Percentiles rank a stretch among this genome's conserved stretches.
phyloP scores from a whole-genome alignment of 2,329 filamentous ascomycete genomes.

The Colletotrichum agaves region DNA sequence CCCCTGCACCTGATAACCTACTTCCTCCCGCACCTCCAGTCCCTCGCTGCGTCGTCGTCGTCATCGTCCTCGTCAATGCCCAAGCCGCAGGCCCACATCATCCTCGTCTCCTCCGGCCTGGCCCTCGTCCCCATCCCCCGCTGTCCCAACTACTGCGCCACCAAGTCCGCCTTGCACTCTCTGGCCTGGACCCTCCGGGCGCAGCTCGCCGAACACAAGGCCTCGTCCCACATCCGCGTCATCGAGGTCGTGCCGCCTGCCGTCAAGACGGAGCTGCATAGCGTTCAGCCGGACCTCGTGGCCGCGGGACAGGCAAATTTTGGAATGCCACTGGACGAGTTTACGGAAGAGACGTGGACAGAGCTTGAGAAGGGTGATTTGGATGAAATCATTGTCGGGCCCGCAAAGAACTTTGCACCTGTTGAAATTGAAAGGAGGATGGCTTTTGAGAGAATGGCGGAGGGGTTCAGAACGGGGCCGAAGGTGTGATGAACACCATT shows the following conservation, averaged over 20 bases:
- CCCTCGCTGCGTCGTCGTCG: conserved; percentile 11
- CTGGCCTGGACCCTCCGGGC: conserved; percentile 57
- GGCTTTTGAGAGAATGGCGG: conserved; percentile 20
- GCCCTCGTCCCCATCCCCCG: conserved; percentile 58
- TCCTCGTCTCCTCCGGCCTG: conserved; percentile 55
- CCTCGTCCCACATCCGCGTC: conserved; percentile 51
- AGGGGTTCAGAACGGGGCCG: conserved; percentile 8
- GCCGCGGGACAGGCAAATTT: conserved; percentile 45
- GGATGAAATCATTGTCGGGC: conserved; percentile 43
- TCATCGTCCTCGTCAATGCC: neutral
- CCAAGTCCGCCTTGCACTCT: conserved; percentile 63
- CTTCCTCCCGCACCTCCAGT: conserved; percentile 57
- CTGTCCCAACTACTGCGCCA: conserved; percentile 62
- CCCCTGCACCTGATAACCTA: conserved; percentile 56
- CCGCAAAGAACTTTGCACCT: conserved; percentile 23
- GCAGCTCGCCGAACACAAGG: conserved; percentile 49
- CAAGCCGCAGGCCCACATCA: conserved; percentile 40
- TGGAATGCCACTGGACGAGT: conserved; percentile 53
- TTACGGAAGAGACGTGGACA: conserved; percentile 57
- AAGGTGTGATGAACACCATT: neutral
- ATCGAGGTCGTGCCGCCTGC: conserved; percentile 61
- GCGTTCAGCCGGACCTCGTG: conserved; percentile 49
- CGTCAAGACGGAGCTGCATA: conserved; percentile 61
- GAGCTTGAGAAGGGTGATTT: conserved; percentile 54
- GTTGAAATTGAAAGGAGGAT: conserved; percentile 27